Evolutionary conservation across 176 grass and related monocot species (phyloP).

Genomic region (Tillandsia fasciculata): DNA sequence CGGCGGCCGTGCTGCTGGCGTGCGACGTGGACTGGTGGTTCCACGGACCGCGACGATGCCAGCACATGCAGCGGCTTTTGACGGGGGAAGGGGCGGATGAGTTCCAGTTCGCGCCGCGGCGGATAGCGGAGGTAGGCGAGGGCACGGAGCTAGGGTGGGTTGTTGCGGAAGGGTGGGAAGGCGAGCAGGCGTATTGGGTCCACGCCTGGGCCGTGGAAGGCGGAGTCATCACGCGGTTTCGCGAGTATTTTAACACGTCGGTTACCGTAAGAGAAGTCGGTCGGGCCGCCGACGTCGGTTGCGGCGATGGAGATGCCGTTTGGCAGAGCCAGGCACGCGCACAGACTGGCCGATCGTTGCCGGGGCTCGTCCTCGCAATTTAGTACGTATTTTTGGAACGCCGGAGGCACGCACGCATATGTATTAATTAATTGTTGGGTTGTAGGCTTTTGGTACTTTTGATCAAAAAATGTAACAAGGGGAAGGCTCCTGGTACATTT

Average conservation of each 20-base stretch:
- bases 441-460: too few relatives aligned
- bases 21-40: slow-evolving; percentile 42
- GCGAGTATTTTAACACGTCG: slow-evolving; percentile 44
- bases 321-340: slow-evolving; percentile 19
- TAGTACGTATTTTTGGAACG: background rate
- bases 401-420: background rate
- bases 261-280: slow-evolving; percentile 21
- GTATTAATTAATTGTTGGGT: background rate
- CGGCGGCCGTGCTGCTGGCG: slow-evolving; percentile 1
- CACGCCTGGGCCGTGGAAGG: slow-evolving; percentile 39
- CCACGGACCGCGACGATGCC: slow-evolving; percentile 31
- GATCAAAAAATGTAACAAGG: too few relatives aligned
- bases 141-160: slow-evolving; percentile 18
- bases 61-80: slow-evolving; percentile 31
- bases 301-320: background rate
- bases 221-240: slow-evolving; percentile 22
- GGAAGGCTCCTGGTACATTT: too few relatives aligned
- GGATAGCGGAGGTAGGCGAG: slow-evolving; percentile 16
- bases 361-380: slow-evolving; percentile 32
- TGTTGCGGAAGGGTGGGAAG: slow-evolving; percentile 34
- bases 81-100: slow-evolving; percentile 10
- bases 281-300: background rate
- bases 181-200: slow-evolving; percentile 37
- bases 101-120: slow-evolving; percentile 13
- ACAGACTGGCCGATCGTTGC: slow-evolving; percentile 15